These are phyloP conservation scores for Pleurotus djamor DNA, from an alignment of 768 basidiomycete genomes.

Conservation along the genomic window DNA sequence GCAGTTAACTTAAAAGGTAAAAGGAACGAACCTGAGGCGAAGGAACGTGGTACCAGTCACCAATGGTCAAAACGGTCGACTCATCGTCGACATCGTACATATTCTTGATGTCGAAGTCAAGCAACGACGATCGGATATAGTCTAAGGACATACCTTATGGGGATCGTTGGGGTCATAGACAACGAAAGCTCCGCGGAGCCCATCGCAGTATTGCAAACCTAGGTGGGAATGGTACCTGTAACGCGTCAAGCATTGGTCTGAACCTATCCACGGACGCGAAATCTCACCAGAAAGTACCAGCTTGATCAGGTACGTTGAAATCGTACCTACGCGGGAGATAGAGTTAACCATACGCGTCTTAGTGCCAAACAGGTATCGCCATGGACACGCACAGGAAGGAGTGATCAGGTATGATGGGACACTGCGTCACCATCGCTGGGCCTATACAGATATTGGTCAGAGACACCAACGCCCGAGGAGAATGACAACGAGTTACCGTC, in stretches of 20 bases:
- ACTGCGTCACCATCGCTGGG: conserved; percentile 33
- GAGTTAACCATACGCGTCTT: background rate
- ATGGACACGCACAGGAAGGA: conserved; percentile 34
- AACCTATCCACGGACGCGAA: conserved; percentile 18
- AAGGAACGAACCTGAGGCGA: background rate
- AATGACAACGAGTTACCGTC: conserved; percentile 29
- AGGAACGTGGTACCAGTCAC: conserved; percentile 3
- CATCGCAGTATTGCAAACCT: background rate
- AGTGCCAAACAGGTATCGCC: background rate
- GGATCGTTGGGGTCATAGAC: background rate
- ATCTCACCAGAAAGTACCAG: conserved; percentile 37
- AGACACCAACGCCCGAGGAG: background rate
- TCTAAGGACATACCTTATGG: background rate
- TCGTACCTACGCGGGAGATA: conserved; percentile 5
- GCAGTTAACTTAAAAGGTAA: background rate
- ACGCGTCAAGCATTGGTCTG: background rate
- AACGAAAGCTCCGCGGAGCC: conserved; percentile 26
- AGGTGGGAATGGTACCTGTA: conserved; percentile 1
- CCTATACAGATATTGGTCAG: background rate
- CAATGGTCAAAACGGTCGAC: background rate
- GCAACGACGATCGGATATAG: background rate
- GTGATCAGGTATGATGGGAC: conserved; percentile 39
- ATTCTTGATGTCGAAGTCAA: background rate
- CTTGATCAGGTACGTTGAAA: conserved; percentile 25
- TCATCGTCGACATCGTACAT: background rate